Percentiles rank a stretch among this genome's conserved stretches.
Conservation (phyloP, 2,329 filamentous ascomycete genomes). For the Epichloe coenophiala region DNA sequence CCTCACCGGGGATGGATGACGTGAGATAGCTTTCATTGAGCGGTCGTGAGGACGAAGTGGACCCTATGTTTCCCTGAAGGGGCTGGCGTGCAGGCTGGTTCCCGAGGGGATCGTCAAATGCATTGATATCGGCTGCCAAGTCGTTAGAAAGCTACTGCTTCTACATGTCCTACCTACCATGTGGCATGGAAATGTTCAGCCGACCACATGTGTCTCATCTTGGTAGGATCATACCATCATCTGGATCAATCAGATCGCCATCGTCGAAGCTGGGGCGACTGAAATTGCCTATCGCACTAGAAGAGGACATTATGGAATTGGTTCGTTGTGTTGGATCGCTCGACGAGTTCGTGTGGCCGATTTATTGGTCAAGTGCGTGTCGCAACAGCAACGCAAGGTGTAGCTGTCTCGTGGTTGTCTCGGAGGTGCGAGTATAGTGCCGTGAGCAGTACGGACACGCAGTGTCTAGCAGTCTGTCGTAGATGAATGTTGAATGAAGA, state of each 20-base stretch:
- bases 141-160: constrained; percentile 2
- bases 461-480: neutral
- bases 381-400: neutral
- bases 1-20: constrained; percentile 81
- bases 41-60: constrained; percentile 36
- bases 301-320: constrained; percentile 28
- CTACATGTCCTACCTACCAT: neutral
- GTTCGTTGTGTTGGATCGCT: neutral
- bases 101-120: constrained; percentile 78
- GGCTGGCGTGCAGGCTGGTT: constrained; percentile 59
- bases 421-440: neutral
- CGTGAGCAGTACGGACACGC: neutral
- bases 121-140: constrained; percentile 62
- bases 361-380: neutral
- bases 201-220: neutral
- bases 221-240: constrained; percentile 47
- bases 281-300: constrained; percentile 41
- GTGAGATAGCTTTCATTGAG: constrained; percentile 74
- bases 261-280: constrained; percentile 48
- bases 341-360: neutral
- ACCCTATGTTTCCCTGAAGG: constrained; percentile 71
- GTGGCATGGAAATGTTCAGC: neutral
- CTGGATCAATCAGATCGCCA: constrained; percentile 64
- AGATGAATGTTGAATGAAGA: no score
- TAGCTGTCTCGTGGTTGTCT: no score